Evolutionary conservation across 192 early-diverging fungal genomes (phyloP).

Genomic region (Gamsiella multidivaricata): DNA sequence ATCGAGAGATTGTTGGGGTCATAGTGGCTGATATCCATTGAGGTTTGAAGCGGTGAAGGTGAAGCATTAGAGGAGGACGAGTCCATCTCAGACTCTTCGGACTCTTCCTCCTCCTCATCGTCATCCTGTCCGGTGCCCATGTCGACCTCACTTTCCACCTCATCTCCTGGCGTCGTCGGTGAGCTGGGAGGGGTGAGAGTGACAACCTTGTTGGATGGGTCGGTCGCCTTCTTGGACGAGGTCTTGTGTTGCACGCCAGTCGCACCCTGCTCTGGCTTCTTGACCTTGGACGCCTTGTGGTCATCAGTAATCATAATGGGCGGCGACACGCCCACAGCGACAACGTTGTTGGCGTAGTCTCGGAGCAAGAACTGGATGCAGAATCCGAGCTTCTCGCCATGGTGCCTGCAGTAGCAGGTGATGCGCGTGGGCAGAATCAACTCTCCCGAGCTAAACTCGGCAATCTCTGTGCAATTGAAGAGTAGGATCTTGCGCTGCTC

Average conservation of each 20-base stretch:
- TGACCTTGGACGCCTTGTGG: slow-evolving; percentile 87
- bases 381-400: slow-evolving; percentile 94
- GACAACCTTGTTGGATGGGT: slow-evolving; percentile 16
- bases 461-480: slow-evolving; percentile 87
- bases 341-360: slow-evolving; percentile 69
- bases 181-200: slow-evolving; percentile 54
- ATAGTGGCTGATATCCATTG: slow-evolving; percentile 47
- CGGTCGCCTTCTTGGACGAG: slow-evolving; percentile 16
- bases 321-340: slow-evolving; percentile 86
- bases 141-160: slow-evolving; percentile 48
- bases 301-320: slow-evolving; percentile 98
- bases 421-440: slow-evolving; percentile 90
- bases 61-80: slow-evolving; percentile 44
- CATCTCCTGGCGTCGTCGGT: slow-evolving; percentile 32
- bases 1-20: slow-evolving; percentile 43
- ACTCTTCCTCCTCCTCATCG: slow-evolving; percentile 34
- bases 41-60: slow-evolving; percentile 35
- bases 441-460: slow-evolving; percentile 92
- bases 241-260: slow-evolving; percentile 7
- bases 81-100: slow-evolving; percentile 43
- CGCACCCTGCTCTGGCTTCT: slow-evolving; percentile 54
- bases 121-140: slow-evolving; percentile 44
- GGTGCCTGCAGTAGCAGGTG: slow-evolving; percentile 97
- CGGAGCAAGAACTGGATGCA: slow-evolving; percentile 85
- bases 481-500: slow-evolving; percentile 86